phyloP scores from a whole-genome alignment of 768 basidiomycete genomes.

The Solioccasus polychromus region DNA sequence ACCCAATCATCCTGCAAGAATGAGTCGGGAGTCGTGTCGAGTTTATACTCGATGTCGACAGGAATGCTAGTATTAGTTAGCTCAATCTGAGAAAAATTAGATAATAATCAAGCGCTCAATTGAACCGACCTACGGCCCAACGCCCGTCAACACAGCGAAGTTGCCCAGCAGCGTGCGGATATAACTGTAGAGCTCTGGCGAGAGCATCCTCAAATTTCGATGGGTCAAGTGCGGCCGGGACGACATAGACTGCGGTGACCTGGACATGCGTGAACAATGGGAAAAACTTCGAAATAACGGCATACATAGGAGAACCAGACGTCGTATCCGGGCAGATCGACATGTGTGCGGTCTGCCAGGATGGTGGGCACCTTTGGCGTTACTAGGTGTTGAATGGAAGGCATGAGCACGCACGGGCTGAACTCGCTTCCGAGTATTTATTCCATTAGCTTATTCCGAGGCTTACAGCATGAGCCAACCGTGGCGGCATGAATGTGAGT shows the following conservation, averaged over 20 bases:
- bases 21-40: not conserved
- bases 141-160: conserved; percentile 2
- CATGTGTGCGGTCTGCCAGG: conserved; percentile 1
- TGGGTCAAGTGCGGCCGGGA: conserved; percentile 5
- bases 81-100: conserved; percentile 8
- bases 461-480: too few species aligned
- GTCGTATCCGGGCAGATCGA: conserved; percentile 18
- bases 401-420: conserved; percentile 1
- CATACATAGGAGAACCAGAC: conserved; percentile 12
- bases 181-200: conserved; percentile 11
- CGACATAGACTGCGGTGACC: conserved; percentile 4
- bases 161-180: conserved; percentile 13
- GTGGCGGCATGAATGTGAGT: too few species aligned
- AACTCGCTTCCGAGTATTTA: too few species aligned
- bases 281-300: not conserved
- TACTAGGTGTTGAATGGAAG: conserved; percentile 3
- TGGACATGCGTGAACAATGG: not conserved
- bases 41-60: conserved; percentile 8
- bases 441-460: too few species aligned
- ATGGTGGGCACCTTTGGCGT: conserved; percentile 8
- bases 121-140: conserved; percentile 12
- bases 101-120: not conserved
- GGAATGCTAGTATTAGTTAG: conserved; percentile 11
- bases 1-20: conserved; percentile 14
- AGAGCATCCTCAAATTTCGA: conserved; percentile 7